Percentiles rank a stretch among this genome's conserved stretches.
These are phyloP conservation scores for Salix suchowensis DNA, from an alignment of 345 rosid genomes.

Conservation along the genomic window DNA sequence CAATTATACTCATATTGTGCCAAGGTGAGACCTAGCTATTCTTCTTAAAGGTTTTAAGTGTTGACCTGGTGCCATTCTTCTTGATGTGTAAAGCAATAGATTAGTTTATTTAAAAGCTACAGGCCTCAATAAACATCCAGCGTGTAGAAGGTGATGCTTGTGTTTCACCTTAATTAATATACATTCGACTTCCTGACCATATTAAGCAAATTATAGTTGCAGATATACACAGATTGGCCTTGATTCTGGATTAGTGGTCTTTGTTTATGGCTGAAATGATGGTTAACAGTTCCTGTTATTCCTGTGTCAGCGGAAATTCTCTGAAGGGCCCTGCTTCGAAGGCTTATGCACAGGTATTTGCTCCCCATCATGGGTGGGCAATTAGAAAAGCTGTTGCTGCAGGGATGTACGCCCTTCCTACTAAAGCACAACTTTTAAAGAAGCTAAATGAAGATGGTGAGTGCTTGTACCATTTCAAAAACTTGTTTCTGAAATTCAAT, in stretches of 20 bases:
- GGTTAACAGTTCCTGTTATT: background rate
- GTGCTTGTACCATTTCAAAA: conserved; percentile 18
- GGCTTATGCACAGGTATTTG: conserved; percentile 88
- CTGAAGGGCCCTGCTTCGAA: conserved; percentile 80
- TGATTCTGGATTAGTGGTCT: conserved; percentile 4
- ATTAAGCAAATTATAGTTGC: background rate
- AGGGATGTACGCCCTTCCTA: conserved; percentile 97
- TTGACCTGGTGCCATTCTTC: background rate
- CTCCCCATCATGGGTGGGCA: conserved; percentile 95
- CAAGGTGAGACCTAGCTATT: background rate
- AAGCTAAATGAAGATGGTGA: conserved; percentile 87
- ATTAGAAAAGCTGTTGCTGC: conserved; percentile 85
- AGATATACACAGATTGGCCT: conserved; percentile 2
- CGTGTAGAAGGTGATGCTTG: background rate
- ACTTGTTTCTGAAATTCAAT: conserved; percentile 18
- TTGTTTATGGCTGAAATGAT: background rate
- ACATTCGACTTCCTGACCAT: background rate
- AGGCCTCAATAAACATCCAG: background rate
- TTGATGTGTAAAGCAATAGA: background rate
- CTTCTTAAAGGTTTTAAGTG: too few species aligned
- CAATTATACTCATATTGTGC: background rate
- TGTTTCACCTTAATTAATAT: background rate
- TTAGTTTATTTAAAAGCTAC: background rate
- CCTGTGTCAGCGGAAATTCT: conserved; percentile 63
- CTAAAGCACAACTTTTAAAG: conserved; percentile 61